These are phyloP conservation scores for Sicyos edulis DNA, from an alignment of 306 rosid species.

Conservation along the genomic window DNA sequence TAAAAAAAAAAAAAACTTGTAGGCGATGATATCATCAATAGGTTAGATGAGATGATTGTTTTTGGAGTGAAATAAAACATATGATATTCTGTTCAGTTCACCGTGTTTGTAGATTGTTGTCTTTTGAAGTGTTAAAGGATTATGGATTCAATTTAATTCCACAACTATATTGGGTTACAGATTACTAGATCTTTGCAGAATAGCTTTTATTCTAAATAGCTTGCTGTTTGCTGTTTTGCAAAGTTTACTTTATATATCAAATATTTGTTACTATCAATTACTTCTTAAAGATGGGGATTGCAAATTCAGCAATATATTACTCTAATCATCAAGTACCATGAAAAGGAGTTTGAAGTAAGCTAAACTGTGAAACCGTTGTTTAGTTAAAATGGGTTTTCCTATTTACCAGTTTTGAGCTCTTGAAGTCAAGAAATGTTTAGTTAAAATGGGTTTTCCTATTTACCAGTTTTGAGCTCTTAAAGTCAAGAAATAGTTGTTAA, in stretches of 20 bases:
- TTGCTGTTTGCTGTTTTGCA: neutral
- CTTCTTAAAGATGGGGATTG: neutral
- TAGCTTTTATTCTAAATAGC: neutral
- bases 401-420: too few relatives aligned
- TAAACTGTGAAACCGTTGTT: neutral
- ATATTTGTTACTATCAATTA: neutral
- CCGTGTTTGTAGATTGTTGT: constrained; percentile 5
- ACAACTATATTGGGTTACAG: constrained; percentile 9
- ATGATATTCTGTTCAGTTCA: neutral
- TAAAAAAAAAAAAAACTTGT: neutral
- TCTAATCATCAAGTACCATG: neutral
- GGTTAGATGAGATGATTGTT: constrained; percentile 10
- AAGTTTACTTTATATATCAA: neutral
- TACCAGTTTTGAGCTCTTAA: neutral
- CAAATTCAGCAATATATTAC: neutral
- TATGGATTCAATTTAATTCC: neutral
- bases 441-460: too few relatives aligned
- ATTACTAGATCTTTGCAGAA: neutral
- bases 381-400: neutral
- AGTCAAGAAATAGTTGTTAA: neutral
- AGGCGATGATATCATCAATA: neutral
- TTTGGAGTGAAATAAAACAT: constrained; percentile 4
- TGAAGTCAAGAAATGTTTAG: too few relatives aligned
- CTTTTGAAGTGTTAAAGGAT: neutral
- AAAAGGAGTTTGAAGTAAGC: neutral